Base-by-base conservation (phyloP, 176 grass and related monocot genomes). In the Otatea glauca region DNA sequence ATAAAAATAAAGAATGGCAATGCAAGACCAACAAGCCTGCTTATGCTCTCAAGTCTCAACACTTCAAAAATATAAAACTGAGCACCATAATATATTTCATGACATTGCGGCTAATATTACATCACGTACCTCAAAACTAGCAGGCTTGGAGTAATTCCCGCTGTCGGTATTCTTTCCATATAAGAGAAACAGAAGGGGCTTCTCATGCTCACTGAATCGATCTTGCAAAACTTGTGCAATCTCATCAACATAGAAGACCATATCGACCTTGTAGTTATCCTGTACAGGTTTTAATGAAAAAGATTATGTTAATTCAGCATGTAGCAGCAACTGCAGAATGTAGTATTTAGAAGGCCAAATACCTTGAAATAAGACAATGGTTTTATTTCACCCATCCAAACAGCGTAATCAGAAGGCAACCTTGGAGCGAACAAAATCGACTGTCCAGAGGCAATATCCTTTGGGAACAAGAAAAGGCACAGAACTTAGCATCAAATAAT, bases 301-400 rank as follows among this genome's bases (percentile, higher is more conserved):
- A 70, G 0, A 66, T 78, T 75, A 75, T 13, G 53, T 48, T 75
- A 74, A 56, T 61, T 73, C 39, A 86, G 47, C 50, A 20, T 73
- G n/a, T 13, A 61, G 47, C 11, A 60, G 9, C 4, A 72, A 7
- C 42, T 49, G 11, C 37, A 39, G 15, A 67, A 59, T 35, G 0
- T 1, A 42, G 34, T 47, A 17, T 66, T 48, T 41, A 6, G 48
- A 82, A 32, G 6, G 82, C 71, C 38, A 42, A 73, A 58, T 80
- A 98, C 96, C 91, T 85, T 87, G 50, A 92, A 93, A 60, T 93
- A 83, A 16, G 89, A 87, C 21, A 81, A 68, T 45, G 87, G 77
- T 82, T 98, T 89, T 82, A 98, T 98, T 87, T 98, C 89, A 87
- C 93, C 96, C 90, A 98, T 87, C 96, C 96, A 98, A 84, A 98